These are phyloP conservation scores for Dothideomycetes sp. DNA, from an alignment of 2,329 filamentous ascomycete species.

Conservation along the genomic window DNA sequence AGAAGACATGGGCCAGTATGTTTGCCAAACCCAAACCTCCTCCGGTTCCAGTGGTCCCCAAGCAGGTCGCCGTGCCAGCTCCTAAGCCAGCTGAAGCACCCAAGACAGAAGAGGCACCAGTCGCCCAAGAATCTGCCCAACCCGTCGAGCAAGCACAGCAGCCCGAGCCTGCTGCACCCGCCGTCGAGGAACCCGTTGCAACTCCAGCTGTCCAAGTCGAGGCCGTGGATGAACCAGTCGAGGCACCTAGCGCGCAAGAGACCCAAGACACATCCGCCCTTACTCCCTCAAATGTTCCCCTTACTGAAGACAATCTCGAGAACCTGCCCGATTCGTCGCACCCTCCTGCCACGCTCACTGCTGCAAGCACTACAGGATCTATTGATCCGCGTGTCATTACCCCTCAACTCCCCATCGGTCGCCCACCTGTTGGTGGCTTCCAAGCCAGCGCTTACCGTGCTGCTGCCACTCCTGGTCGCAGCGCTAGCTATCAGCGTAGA, in stretches of 20 bases:
- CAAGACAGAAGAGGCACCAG: constrained; percentile 18
- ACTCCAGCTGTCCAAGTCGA: constrained; percentile 1
- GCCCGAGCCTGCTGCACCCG: constrained; percentile 13
- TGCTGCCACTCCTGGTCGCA: constrained; percentile 51
- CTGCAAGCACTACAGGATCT: constrained; percentile 82
- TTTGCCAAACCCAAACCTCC: constrained; percentile 37
- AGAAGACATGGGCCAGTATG: constrained; percentile 45
- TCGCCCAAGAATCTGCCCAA: constrained; percentile 16
- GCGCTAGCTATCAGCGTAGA: constrained; percentile 72
- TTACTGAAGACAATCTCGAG: constrained; percentile 88
- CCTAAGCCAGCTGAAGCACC: constrained; percentile 19
- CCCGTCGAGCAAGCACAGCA: constrained; percentile 9
- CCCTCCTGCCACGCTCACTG: constrained; percentile 68
- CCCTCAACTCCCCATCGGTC: constrained; percentile 52
- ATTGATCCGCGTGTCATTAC: constrained; percentile 64
- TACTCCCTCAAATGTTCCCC: constrained; percentile 63
- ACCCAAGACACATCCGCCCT: constrained; percentile 25
- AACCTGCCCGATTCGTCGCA: constrained; percentile 74
- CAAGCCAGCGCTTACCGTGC: constrained; percentile 76
- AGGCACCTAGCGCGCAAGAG: constrained; percentile 19
- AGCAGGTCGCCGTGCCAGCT: constrained; percentile 20
- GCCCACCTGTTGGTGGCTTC: constrained; percentile 59
- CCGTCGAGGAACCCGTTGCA: constrained; percentile 14
- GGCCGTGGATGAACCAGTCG: too few species aligned
- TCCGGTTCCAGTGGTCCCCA: constrained; percentile 30